phyloP scores from a whole-genome alignment of 805 yeast genomes.

The Saturnispora kantuleensis region DNA sequence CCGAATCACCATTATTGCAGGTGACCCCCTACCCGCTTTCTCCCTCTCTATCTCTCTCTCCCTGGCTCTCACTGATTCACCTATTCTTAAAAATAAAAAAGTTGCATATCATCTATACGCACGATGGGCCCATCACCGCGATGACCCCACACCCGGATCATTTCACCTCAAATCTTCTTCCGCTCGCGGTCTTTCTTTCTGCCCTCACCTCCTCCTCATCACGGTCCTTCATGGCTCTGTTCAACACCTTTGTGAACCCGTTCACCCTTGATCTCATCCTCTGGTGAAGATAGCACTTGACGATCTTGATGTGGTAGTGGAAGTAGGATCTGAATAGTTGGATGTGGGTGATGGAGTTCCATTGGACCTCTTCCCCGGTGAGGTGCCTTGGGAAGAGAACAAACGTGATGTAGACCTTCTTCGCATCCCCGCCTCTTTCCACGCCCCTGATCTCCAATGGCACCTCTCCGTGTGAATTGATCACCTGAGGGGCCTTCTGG shows the following conservation, averaged over 20 bases:
- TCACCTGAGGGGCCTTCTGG: slow-evolving; percentile 97
- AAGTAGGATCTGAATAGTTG: slow-evolving; percentile 91
- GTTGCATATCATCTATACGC: too few relatives aligned
- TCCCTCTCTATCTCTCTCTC: too few relatives aligned
- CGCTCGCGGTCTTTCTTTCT: slow-evolving; percentile 60
- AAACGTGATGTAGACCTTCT: slow-evolving; percentile 43
- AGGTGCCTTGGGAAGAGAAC: slow-evolving; percentile 79
- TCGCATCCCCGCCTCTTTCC: slow-evolving; percentile 23
- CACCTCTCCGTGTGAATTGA: slow-evolving; percentile 82
- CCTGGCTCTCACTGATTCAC: too few relatives aligned
- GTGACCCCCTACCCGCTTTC: too few relatives aligned
- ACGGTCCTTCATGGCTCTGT: slow-evolving; percentile 92
- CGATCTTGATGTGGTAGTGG: slow-evolving; percentile 97
- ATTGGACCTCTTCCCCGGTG: slow-evolving; percentile 49
- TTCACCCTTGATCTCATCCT: slow-evolving; percentile 95
- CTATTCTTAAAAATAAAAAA: too few relatives aligned
- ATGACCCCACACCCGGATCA: neutral
- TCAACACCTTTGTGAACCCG: slow-evolving; percentile 88
- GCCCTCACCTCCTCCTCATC: slow-evolving; percentile 50
- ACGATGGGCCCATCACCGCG: too few relatives aligned
- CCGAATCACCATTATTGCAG: too few relatives aligned
- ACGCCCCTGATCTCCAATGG: slow-evolving; percentile 70
- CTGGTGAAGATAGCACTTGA: slow-evolving; percentile 96
- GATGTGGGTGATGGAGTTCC: slow-evolving; percentile 84
- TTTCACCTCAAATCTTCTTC: slow-evolving; percentile 49